These are phyloP conservation scores for Trichoderma simmonsii DNA, from an alignment of 2,329 filamentous ascomycete genomes.

Conservation along the genomic window DNA sequence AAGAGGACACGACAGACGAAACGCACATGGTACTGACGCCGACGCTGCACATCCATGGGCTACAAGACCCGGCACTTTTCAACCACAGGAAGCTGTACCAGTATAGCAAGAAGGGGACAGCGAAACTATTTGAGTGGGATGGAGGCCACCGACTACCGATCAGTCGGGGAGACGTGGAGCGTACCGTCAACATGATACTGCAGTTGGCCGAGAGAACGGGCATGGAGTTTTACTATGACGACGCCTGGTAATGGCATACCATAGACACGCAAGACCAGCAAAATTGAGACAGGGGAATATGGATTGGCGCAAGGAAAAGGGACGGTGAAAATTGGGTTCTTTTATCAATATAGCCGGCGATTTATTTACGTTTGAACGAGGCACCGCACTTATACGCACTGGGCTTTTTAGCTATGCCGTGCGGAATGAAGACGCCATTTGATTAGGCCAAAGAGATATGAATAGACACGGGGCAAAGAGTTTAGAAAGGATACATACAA, in stretches of 20 bases:
- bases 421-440: background rate
- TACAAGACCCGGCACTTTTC: constrained; percentile 60
- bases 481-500: background rate
- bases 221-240: background rate
- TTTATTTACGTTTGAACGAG: background rate
- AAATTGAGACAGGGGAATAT: background rate
- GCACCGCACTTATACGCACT: background rate
- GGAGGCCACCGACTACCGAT: constrained; percentile 69
- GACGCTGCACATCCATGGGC: constrained; percentile 42
- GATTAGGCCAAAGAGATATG: background rate
- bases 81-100: constrained; percentile 48
- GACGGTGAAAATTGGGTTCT: background rate
- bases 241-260: background rate
- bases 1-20: constrained; percentile 38
- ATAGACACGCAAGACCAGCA: background rate
- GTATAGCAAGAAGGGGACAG: constrained; percentile 56
- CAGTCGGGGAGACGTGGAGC: constrained; percentile 62
- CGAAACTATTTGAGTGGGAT: constrained; percentile 67
- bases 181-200: constrained; percentile 28
- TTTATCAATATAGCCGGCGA: background rate
- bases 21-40: constrained; percentile 32
- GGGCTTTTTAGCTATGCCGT: background rate
- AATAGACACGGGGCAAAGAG: background rate
- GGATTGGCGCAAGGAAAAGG: background rate
- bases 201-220: constrained; percentile 25